These are phyloP conservation scores for Bolboschoenoplectus hybrid DNA, from an alignment of 202 grass and related monocot genomes.

Conservation along the genomic window DNA sequence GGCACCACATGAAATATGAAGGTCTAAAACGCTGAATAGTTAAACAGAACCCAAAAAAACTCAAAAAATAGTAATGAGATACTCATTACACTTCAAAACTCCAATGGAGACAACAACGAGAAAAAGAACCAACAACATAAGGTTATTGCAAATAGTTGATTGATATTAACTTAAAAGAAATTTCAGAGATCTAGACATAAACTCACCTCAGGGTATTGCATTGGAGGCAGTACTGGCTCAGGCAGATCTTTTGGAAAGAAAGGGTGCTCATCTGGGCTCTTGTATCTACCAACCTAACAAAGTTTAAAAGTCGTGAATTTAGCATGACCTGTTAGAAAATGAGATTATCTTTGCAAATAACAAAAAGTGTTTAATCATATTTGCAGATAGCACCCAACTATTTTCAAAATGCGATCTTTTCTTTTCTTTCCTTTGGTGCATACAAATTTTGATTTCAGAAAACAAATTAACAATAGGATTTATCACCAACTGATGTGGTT, in stretches of 20 bases:
- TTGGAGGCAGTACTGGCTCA: conserved; percentile 73
- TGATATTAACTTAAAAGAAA: neutral
- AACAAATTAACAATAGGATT: neutral
- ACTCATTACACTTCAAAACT: neutral
- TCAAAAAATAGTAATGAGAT: neutral
- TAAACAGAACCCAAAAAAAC: neutral
- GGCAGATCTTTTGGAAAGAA: conserved; percentile 88
- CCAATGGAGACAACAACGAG: neutral
- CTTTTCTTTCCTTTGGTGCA: neutral
- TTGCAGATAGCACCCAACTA: neutral
- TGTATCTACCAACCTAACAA: conserved; percentile 89
- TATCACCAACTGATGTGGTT: neutral
- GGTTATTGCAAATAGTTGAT: neutral
- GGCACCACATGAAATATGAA: neutral
- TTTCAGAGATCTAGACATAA: neutral
- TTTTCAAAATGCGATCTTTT: neutral
- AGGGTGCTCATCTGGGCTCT: conserved; percentile 95
- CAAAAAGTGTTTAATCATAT: neutral
- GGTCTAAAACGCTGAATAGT: neutral
- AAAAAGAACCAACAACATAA: neutral
- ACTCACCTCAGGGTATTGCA: conserved; percentile 76
- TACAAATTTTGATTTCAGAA: neutral
- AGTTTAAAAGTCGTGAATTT: conserved; percentile 16
- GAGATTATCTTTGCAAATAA: conserved; percentile 12
- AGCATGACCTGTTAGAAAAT: conserved; percentile 8